Evolutionary conservation across 345 rosid genomes (phyloP), one percentile per base, ranked within the genome.

Genomic region (Cardamine occulta): DNA sequence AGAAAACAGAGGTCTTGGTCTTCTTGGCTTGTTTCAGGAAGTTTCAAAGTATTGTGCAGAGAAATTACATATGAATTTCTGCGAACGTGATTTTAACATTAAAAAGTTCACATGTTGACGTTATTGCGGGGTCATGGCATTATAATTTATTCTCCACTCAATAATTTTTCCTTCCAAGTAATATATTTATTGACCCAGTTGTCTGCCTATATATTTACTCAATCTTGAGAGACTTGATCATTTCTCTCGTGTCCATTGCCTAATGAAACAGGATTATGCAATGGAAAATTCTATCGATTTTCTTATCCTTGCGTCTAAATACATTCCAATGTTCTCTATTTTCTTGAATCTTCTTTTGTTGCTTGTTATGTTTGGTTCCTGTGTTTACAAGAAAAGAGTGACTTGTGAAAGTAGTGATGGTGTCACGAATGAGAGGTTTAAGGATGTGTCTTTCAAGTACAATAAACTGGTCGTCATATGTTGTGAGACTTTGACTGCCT

Each of bases 331-430:
- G 72, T 71, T 87, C 49, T 85, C 86, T 59, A 85, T 59, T 63
- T 82, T 84, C 23, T 71, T 85, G n/a, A 85, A 85, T 80, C 40
- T 82, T 23, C 31, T 84, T 68, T 77, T 87, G 83, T 75, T 86
- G 70, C 63, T 87, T 8, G 48, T 48, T 29, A 64, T 84, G 74
- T 39, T 81, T 37, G 79, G 66, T 3, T 67, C 68, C 3, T 85
- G 75, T 80, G 79, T 82, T 40, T 74, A 61, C 61, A 74, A 73
- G 37, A 84, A 70, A 73, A 18, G 78, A 31, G 32, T 68, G 48
- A 72, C 32, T 24, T 61, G 73, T 34, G 70, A 39, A 56, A 14
- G 35, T 48, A 80, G 60, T 10, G 73, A 53, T 47, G 66, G 17
- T 65, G 1, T 64, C 21, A 70, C 77, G 26, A 69, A 69, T 66